Base-by-base conservation (phyloP, 2,329 filamentous ascomycete genomes). In the Ophiocordyceps polyrhachis-furcata region DNA sequence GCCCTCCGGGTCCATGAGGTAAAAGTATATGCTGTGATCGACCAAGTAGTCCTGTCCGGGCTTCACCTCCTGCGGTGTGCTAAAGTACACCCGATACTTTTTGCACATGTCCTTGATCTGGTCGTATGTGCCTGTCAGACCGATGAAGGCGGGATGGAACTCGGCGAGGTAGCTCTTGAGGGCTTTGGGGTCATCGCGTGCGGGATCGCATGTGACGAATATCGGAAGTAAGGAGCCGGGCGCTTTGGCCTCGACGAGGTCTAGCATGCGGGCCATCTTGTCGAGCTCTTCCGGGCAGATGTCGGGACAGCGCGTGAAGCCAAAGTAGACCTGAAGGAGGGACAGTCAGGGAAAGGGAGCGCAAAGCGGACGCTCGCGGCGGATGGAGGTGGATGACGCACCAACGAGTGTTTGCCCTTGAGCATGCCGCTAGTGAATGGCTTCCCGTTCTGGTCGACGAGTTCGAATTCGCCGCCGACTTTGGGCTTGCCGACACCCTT, bases 11-110 rank as follows among this genome's bases (percentile, higher is more conserved):
- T 96, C 91, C 91, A 98, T 98, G 53, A 98, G 67, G 63, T 98
- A 98, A 57, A 98, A 98, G 70, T 98, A 98, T 54, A 98, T 98
- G 62, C 87, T 95, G 67, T 98, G 91, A 62, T 98, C 91, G 13
- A 98, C 91, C 54, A 98, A 64, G 60, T 98, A 98, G 63, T 98
- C 91, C 69, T 95, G 83, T 1, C 89, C 91, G 1, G 87, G 82
- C 69, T 88, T 82, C 46, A 96, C 84, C 50, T 87, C 74, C 54
- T 76, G 71, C 31, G 91, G 91, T 42, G 91, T 98, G 58, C 83
- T 91, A 57, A 98, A 98, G 67, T 98, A 98, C 45, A 98, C 91
- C 19, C 91, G 74, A 63, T 96, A 98, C 52, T 81, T 81, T 69
- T 94, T 96, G 71, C 91, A 98, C 46, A 93, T 79, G 51, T 81